phyloP scores from a whole-genome alignment of 345 rosid genomes.

The Boechera divaricarpa region DNA sequence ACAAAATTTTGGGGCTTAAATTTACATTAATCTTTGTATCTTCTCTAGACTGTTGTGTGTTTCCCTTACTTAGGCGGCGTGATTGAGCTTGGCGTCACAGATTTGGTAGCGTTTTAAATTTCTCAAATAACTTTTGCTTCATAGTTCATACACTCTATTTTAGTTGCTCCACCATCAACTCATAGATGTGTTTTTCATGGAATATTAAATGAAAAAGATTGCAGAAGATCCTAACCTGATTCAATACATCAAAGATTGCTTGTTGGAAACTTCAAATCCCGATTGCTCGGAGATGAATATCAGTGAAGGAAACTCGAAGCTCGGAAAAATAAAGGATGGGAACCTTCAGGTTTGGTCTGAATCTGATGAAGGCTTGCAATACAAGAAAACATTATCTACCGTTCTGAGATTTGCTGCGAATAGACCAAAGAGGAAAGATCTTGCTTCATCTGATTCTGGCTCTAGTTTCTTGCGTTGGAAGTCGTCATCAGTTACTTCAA shows the following conservation, averaged over 20 bases:
- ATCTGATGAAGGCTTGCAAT: slow-evolving; percentile 49
- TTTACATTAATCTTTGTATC: background rate
- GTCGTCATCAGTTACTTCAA: slow-evolving; percentile 35
- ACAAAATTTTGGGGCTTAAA: background rate
- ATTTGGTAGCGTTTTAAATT: slow-evolving; percentile 52
- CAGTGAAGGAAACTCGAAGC: slow-evolving; percentile 10
- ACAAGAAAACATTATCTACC: slow-evolving; percentile 52
- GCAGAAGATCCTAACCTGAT: slow-evolving; percentile 68
- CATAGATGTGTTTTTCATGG: slow-evolving; percentile 14
- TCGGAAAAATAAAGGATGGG: background rate
- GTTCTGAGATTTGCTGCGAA: slow-evolving; percentile 47
- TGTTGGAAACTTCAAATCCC: slow-evolving; percentile 67
- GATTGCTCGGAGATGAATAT: slow-evolving; percentile 44
- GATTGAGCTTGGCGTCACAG: slow-evolving; percentile 76
- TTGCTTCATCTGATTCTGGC: slow-evolving; percentile 32
- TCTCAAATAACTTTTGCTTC: background rate
- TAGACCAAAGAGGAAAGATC: slow-evolving; percentile 19
- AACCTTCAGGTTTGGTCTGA: background rate
- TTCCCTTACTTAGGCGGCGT: slow-evolving; percentile 77
- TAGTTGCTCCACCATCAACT: background rate
- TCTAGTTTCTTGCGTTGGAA: slow-evolving; percentile 68
- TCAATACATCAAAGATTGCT: slow-evolving; percentile 70
- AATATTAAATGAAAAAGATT: slow-evolving; percentile 47
- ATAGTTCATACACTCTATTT: background rate
- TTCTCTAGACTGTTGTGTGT: slow-evolving; percentile 75